Base-by-base conservation (phyloP, 345 rosid species). In the Salix dunnii region DNA sequence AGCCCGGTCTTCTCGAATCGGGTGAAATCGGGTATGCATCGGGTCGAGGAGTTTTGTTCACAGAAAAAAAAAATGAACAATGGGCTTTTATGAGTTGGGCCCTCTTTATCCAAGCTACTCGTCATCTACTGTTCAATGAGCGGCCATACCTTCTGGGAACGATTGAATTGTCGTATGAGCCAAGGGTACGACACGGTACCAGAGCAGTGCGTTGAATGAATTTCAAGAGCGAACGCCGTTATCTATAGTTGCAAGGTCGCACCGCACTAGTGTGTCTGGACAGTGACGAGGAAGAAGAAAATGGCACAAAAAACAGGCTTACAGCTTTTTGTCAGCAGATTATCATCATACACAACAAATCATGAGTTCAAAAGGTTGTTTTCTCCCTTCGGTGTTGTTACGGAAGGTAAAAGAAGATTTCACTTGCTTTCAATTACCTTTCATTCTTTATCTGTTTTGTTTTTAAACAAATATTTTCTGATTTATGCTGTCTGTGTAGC, bases 241-340 rank as follows among this genome's bases (percentile, higher is more conserved):
- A 6, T 7, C 58, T 51, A 33, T 0, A 1, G 23, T 2, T 51
- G n/a, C 58, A 6, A 20, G 23, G 23, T 6, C n/a, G 23, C 58
- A 2, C n/a, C 23, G 23, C 58, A 20, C 58, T 23, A 51, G n/a
- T 92, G 83, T 91, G 70, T 51, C 25, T 23, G 60, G 61, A 33
- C 18, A 30, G 21, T 9, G 53, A 35, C 36, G 36, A 35, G 38
- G 27, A 17, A 48, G 21, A 51, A 36, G 63, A 78, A 71, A 38
- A 82, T 89, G 91, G 89, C 90, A 2, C 86, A 84, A 23, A 68
- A 82, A 79, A 31, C 78, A 7, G 68, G 87, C 61, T 55, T 76
- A 28, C 80, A 84, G 49, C 92, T 90, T 74, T 89, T 90, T 71
- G 87, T 89, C 49, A 83, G 90, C 91, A 81, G 85, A 48, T 81